Conservation (phyloP, 2,329 filamentous ascomycete species). For the Pseudogymnoascus sp. region DNA sequence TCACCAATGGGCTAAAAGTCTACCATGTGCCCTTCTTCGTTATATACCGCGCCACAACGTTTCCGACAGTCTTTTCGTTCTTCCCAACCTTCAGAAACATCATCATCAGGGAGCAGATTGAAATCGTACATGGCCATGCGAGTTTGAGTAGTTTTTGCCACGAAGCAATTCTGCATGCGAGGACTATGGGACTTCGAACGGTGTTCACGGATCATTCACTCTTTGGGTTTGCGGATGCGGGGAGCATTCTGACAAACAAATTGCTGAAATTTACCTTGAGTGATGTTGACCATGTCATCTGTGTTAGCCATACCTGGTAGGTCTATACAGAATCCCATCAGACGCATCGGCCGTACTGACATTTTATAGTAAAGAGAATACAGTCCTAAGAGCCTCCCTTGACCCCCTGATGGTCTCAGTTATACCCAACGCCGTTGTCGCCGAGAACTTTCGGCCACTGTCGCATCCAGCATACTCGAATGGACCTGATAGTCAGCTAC, state of each 20-base stretch:
- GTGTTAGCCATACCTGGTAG: constrained; percentile 95
- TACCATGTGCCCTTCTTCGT: constrained; percentile 96
- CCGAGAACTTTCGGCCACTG: constrained; percentile 84
- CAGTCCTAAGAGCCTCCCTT: constrained; percentile 84
- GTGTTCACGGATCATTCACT: constrained; percentile 97
- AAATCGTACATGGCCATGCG: constrained; percentile 96
- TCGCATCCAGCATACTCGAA: constrained; percentile 39
- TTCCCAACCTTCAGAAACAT: constrained; percentile 98
- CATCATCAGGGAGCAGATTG: constrained; percentile 84
- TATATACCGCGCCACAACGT: constrained; percentile 87
- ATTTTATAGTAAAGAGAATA: constrained; percentile 80
- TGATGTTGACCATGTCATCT: constrained; percentile 97
- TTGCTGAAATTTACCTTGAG: constrained; percentile 91
- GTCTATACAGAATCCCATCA: constrained; percentile 20
- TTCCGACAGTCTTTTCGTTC: constrained; percentile 97
- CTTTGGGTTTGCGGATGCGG: constrained; percentile 94
- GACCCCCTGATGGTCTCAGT: constrained; percentile 97
- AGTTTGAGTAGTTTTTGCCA: constrained; percentile 90
- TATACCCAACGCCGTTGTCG: constrained; percentile 94
- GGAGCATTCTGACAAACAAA: constrained; percentile 94
- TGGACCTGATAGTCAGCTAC: constrained; percentile 28
- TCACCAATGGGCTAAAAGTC: constrained; percentile 96
- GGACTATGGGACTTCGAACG: constrained; percentile 92
- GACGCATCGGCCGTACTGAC: constrained; percentile 21
- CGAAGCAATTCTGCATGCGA: constrained; percentile 87